phyloP scores from a whole-genome alignment of 2,329 filamentous ascomycete genomes.

The Trichophyton simii region DNA sequence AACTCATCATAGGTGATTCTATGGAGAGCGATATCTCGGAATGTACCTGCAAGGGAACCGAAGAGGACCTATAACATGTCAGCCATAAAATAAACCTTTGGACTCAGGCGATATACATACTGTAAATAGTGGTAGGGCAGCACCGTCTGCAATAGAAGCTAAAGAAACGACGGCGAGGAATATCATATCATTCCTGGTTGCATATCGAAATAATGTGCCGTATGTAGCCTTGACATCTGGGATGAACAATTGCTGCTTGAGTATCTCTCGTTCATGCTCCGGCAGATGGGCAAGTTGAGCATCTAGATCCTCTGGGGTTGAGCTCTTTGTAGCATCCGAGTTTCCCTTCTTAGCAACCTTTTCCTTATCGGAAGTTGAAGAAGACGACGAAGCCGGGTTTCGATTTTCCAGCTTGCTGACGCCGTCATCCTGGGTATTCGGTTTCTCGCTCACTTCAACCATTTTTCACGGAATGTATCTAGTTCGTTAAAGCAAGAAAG shows the following conservation, averaged over 20 bases:
- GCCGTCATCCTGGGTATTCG: background rate
- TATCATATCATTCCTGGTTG: slow-evolving; percentile 50
- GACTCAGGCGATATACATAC: slow-evolving; percentile 27
- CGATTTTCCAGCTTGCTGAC: background rate
- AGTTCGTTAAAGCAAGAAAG: background rate
- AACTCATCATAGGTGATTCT: slow-evolving; percentile 44
- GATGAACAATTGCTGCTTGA: slow-evolving; percentile 56
- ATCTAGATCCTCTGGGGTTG: slow-evolving; percentile 30
- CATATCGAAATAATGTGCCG: slow-evolving; percentile 56
- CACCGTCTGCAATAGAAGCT: slow-evolving; percentile 58
- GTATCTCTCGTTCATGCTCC: slow-evolving; percentile 50
- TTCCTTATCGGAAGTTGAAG: slow-evolving; percentile 6
- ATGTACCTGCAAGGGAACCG: slow-evolving; percentile 59
- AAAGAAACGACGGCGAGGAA: slow-evolving; percentile 51
- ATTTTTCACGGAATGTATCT: background rate
- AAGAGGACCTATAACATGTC: slow-evolving; percentile 45
- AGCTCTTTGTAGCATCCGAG: slow-evolving; percentile 27
- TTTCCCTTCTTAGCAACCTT: slow-evolving; percentile 21
- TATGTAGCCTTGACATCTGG: slow-evolving; percentile 53
- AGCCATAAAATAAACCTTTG: background rate
- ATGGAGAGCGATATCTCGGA: slow-evolving; percentile 50
- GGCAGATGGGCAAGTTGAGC: slow-evolving; percentile 51
- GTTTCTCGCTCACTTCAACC: background rate
- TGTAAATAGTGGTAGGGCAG: slow-evolving; percentile 67
- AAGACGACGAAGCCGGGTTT: slow-evolving; percentile 4